Evolutionary conservation across 352 stramenopile genomes (phyloP).

Genomic region (Chrysophaeum taylorii): DNA sequence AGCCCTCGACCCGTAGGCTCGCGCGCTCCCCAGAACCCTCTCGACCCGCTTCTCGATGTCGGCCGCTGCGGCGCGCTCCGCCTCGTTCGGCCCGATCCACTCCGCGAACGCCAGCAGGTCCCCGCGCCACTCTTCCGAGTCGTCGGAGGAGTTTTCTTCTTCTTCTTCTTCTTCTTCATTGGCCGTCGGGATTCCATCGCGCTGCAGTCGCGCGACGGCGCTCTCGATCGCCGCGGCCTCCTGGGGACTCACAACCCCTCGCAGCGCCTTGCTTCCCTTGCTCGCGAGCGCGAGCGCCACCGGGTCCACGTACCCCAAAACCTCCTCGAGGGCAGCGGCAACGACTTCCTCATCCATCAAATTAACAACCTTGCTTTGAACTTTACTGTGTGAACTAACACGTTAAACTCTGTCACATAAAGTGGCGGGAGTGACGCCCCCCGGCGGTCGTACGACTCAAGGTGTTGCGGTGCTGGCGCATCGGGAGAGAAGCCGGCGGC

Average conservation of each 20-base stretch:
- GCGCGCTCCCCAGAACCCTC: no score
- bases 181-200: not conserved
- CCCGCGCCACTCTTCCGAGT: not conserved
- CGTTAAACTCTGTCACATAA: no score
- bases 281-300: not conserved
- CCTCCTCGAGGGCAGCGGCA: no score
- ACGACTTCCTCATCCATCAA: no score
- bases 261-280: not conserved
- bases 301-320: not conserved
- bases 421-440: no score
- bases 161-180: not conserved
- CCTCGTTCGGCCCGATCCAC: not conserved
- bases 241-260: not conserved
- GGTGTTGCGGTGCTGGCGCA: no score
- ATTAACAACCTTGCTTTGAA: no score
- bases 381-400: no score
- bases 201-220: not conserved
- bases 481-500: no score
- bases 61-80: not conserved
- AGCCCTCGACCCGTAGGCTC: not conserved
- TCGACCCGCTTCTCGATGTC: no score
- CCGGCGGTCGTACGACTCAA: no score
- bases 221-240: not conserved
- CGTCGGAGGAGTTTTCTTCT: not conserved
- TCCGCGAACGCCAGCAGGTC: not conserved